Percentiles rank a stretch among this genome's conserved stretches.
Conservation (phyloP, 2,329 filamentous ascomycete genomes). For the Colletotrichum eleusines region DNA sequence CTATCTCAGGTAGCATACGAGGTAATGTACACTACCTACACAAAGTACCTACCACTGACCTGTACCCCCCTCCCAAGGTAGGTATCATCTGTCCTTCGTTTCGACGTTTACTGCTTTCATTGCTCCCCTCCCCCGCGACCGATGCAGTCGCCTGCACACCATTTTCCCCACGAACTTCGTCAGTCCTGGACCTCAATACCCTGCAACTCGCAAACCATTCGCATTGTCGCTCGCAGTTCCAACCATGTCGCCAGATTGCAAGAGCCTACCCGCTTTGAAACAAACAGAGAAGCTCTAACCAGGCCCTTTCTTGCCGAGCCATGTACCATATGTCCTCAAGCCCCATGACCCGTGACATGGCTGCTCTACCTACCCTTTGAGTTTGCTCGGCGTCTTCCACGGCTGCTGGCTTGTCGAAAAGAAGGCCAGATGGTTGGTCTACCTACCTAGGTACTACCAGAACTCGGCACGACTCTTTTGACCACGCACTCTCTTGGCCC, state of each 20-base stretch:
- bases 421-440: constrained; percentile 4
- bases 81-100: constrained; percentile 1
- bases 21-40: too few species aligned
- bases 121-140: neutral
- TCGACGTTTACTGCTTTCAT: neutral
- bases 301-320: neutral
- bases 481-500: constrained; percentile 4
- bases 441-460: neutral
- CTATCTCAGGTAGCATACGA: too few species aligned
- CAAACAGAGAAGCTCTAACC: neutral
- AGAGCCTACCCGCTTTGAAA: constrained; percentile 17
- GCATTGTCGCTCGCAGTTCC: constrained; percentile 8
- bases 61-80: too few species aligned
- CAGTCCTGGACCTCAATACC: constrained; percentile 11
- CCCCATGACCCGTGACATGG: neutral
- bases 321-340: neutral
- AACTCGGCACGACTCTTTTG: constrained; percentile 1
- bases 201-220: constrained; percentile 11
- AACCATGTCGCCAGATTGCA: constrained; percentile 10
- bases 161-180: constrained; percentile 7
- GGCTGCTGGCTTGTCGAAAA: constrained; percentile 17
- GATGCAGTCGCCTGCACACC: neutral
- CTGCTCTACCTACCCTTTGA: constrained; percentile 5
- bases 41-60: neutral
- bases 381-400: constrained; percentile 16